Evolutionary conservation across 345 rosid species (phyloP), one percentile per base, ranked within the genome.

Genomic region (Ceriops zippeliana): DNA sequence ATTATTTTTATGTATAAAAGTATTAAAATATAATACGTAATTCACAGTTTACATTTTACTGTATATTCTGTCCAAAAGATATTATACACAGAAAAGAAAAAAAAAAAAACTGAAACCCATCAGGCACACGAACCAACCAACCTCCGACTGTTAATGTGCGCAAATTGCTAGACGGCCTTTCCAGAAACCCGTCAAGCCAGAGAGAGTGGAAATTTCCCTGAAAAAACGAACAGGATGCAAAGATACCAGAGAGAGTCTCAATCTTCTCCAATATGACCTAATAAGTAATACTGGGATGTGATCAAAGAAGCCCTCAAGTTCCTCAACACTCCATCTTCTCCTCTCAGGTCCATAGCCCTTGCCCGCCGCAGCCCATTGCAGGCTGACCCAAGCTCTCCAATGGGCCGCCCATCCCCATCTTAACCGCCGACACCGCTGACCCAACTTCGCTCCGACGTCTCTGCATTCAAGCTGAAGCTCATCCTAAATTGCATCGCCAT

Each of bases 401-500:
- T 90, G 97, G 98, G 97, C 97, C 3, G 63, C 96, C 61, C 88
- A 61, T 93, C 65, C 81, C 85, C 32, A 76, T 93, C 70, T 86
- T 93, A 80, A 71, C 80, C 6, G 93, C 92, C 13, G 96, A 93
- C 74, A 85, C 85, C 51, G 49, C 89, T 34, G 91, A 93, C 73
- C 83, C 85, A 1, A 75, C 79, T n/a, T 93, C 98, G 8, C 90
- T 93, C 42, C 84, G 83, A 75, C 83, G 82, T 52, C 81, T 93
- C 68, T 89, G 90, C 82, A 30, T 61, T 52, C 92, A 84, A 58
- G 74, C 97, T 38, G 85, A 82, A 82, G 87, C 84, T 90, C 65
- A 68, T 93, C 42, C 97, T 93, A 68, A 86, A 86, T 70, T 93
- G 97, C 57, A 92, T 90, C 32, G 98, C 98, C 98, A 13, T 93